Evolutionary conservation across 2,329 filamentous ascomycete genomes (phyloP).

Genomic region (Corinectria fuckeliana): DNA sequence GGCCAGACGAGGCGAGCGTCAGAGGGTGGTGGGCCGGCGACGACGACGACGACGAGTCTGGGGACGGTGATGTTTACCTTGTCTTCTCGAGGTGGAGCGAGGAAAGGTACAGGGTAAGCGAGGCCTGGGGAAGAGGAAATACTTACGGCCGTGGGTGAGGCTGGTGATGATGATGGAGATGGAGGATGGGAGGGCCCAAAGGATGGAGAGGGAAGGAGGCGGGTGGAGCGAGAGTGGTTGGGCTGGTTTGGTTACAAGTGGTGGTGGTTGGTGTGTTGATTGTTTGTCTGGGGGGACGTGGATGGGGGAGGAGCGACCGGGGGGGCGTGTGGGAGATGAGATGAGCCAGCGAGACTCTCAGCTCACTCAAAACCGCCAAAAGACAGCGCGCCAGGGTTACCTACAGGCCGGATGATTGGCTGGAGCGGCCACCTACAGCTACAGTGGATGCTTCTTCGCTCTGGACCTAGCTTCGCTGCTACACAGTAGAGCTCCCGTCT

Average conservation of each 20-base stretch:
- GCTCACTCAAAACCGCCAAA: constrained; percentile 10
- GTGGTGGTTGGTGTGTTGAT: constrained; percentile 17
- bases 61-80: constrained; percentile 3
- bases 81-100: background rate
- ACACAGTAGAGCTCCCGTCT: background rate
- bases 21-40: constrained; percentile 4
- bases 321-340: constrained; percentile 24
- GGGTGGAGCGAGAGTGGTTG: constrained; percentile 1
- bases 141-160: constrained; percentile 13
- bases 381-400: constrained; percentile 13
- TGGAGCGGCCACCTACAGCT: background rate
- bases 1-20: background rate
- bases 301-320: constrained; percentile 3
- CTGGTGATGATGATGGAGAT: constrained; percentile 19
- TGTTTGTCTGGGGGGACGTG: constrained; percentile 8
- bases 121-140: constrained; percentile 3
- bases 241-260: no score
- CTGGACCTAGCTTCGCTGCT: background rate
- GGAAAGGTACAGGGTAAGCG: constrained; percentile 15
- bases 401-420: constrained; percentile 20
- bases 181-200: constrained; percentile 9
- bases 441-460: background rate
- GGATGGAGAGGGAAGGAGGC: constrained; percentile 6
- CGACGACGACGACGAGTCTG: constrained; percentile 17
- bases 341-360: constrained; percentile 17